Conservation (phyloP, 148 eudicot genomes). For the Cornus kousa region DNA sequence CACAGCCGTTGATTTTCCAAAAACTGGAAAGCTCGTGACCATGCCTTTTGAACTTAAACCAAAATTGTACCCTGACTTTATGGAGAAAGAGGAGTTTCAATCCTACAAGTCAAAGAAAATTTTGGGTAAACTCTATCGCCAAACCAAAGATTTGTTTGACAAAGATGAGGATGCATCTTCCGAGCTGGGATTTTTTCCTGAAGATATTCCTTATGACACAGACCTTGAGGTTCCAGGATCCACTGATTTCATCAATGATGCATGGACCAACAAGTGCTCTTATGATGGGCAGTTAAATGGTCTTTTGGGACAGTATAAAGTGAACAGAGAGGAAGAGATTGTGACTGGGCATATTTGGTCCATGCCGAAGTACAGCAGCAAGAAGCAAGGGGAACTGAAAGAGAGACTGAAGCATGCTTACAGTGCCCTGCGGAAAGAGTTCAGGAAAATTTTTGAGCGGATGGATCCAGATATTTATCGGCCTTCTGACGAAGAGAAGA, state of each 20-base stretch:
- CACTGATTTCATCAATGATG: slow-evolving; percentile 42
- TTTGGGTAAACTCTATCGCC: slow-evolving; percentile 66
- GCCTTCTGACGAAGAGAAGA: slow-evolving; percentile 54
- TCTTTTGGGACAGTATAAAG: slow-evolving; percentile 79
- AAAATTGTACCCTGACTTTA: slow-evolving; percentile 90
- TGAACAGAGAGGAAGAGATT: slow-evolving; percentile 77
- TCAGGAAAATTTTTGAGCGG: slow-evolving; percentile 61
- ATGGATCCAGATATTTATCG: slow-evolving; percentile 37
- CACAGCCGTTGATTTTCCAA: slow-evolving; percentile 90
- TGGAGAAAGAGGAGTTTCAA: slow-evolving; percentile 73
- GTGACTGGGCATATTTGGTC: slow-evolving; percentile 95
- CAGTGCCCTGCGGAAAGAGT: slow-evolving; percentile 63
- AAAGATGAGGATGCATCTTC: slow-evolving; percentile 28
- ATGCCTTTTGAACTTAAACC: slow-evolving; percentile 79
- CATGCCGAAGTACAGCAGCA: slow-evolving; percentile 64
- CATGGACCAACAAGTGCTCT: slow-evolving; percentile 74
- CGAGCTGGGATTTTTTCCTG: slow-evolving; percentile 22
- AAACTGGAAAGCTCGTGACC: slow-evolving; percentile 64
- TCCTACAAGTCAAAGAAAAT: slow-evolving; percentile 66
- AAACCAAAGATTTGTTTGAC: slow-evolving; percentile 46
- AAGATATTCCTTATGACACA: slow-evolving; percentile 46
- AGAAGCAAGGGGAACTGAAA: slow-evolving; percentile 75
- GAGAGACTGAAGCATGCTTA: slow-evolving; percentile 87
- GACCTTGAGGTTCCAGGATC: slow-evolving; percentile 67
- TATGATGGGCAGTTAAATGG: slow-evolving; percentile 68